Percentiles rank a stretch among this genome's conserved stretches.
Conservation (phyloP, 305 asterid genomes). For the Solanum hybrid region DNA sequence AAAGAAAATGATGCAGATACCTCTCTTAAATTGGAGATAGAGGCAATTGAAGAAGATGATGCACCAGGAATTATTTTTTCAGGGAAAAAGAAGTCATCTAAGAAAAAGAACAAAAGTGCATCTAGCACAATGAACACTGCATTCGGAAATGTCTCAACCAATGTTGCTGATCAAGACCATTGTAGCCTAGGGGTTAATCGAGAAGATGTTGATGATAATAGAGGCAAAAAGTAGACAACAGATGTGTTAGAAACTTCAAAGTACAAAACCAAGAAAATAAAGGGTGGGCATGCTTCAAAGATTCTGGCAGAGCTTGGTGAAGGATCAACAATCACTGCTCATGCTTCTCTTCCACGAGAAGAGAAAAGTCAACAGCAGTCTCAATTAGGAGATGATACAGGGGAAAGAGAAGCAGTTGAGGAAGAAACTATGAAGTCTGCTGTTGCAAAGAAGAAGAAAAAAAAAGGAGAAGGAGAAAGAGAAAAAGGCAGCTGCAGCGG, state of each 20-base stretch:
- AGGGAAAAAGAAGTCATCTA: slow-evolving; percentile 80
- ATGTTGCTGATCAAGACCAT: slow-evolving; percentile 26
- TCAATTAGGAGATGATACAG: background rate
- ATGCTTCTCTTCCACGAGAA: slow-evolving; percentile 32
- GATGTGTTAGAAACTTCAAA: slow-evolving; percentile 50
- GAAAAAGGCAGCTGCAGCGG: slow-evolving; percentile 28
- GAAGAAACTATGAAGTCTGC: slow-evolving; percentile 45
- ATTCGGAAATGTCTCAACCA: slow-evolving; percentile 12
- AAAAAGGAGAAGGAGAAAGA: slow-evolving; percentile 23
- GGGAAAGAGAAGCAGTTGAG: slow-evolving; percentile 42
- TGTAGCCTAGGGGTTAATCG: background rate
- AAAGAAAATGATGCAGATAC: slow-evolving; percentile 38
- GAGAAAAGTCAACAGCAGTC: slow-evolving; percentile 44
- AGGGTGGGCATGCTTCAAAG: slow-evolving; percentile 24
- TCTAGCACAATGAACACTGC: slow-evolving; percentile 25
- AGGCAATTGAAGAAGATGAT: slow-evolving; percentile 45
- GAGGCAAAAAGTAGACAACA: slow-evolving; percentile 24
- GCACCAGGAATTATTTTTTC: slow-evolving; percentile 35
- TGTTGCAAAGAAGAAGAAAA: slow-evolving; percentile 31
- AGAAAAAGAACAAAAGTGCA: slow-evolving; percentile 43
- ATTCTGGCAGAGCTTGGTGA: slow-evolving; percentile 78
- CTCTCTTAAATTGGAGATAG: slow-evolving; percentile 26
- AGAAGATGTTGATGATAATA: slow-evolving; percentile 1
- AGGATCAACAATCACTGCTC: slow-evolving; percentile 28
- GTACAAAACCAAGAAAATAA: slow-evolving; percentile 49